These are phyloP conservation scores for Scenedesmus sp. DNA, from an alignment of 163 green algal genomes.

Conservation along the genomic window DNA sequence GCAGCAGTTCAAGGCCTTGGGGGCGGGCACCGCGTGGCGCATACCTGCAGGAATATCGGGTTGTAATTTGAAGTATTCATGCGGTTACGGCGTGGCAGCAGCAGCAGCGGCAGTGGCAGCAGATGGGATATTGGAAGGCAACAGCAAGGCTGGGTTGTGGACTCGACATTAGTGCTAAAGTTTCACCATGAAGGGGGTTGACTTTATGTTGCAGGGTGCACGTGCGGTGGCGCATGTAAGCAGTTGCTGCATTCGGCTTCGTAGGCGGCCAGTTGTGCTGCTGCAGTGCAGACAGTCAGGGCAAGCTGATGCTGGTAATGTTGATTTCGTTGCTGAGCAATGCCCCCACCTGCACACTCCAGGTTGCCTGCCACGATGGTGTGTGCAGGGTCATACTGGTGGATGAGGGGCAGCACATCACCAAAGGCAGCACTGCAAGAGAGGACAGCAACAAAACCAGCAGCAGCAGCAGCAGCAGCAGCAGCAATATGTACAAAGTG, in stretches of 20 bases:
- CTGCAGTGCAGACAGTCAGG: neutral
- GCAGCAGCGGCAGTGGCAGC: neutral
- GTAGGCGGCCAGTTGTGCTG: neutral
- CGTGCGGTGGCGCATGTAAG: too few relatives aligned
- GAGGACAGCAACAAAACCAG: slow-evolving; percentile 15
- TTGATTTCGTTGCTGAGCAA: neutral
- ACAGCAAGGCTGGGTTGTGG: too few relatives aligned
- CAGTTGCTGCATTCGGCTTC: too few relatives aligned
- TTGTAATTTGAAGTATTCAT: too few relatives aligned
- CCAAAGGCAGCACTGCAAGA: slow-evolving; percentile 62
- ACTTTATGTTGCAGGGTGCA: too few relatives aligned
- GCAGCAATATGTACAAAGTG: neutral
- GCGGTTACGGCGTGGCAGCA: neutral
- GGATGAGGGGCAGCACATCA: slow-evolving; percentile 67
- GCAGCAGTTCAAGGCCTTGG: slow-evolving; percentile 77
- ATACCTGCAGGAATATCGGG: slow-evolving; percentile 54
- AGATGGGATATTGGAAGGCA: neutral
- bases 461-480: neutral
- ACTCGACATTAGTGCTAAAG: too few relatives aligned
- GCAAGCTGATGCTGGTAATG: neutral
- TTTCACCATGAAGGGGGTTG: too few relatives aligned
- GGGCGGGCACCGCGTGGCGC: slow-evolving; percentile 49
- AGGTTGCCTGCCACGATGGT: slow-evolving; percentile 73
- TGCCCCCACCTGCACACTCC: slow-evolving; percentile 62
- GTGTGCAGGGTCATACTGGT: neutral